phyloP scores from a whole-genome alignment of 1,139 yeast species.

The Petasospora fabianii region DNA sequence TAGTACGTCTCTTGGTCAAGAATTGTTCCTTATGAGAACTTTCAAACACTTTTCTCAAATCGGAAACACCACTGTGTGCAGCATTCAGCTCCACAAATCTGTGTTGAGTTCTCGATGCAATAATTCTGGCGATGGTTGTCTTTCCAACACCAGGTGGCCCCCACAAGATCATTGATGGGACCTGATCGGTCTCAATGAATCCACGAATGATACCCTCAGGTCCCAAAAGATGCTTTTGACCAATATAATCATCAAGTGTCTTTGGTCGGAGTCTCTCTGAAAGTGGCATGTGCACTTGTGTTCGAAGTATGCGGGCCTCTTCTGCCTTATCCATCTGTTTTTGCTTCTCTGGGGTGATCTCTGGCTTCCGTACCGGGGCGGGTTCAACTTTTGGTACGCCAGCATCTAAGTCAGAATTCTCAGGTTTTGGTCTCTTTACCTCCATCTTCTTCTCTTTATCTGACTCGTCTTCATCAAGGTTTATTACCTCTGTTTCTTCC shows the following conservation, averaged over 20 bases:
- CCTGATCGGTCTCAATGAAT: slow-evolving; percentile 53
- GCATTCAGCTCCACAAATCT: slow-evolving; percentile 85
- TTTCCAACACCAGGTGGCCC: slow-evolving; percentile 97
- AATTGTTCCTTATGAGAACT: slow-evolving; percentile 67
- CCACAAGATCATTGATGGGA: slow-evolving; percentile 90
- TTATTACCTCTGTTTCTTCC: slow-evolving; percentile 12
- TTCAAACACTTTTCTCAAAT: slow-evolving; percentile 67
- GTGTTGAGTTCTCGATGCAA: slow-evolving; percentile 33
- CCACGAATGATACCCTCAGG: slow-evolving; percentile 66
- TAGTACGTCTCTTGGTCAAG: slow-evolving; percentile 66
- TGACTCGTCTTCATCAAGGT: slow-evolving; percentile 16
- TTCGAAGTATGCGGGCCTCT: slow-evolving; percentile 38
- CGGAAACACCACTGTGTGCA: slow-evolving; percentile 68
- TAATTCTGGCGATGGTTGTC: slow-evolving; percentile 62
- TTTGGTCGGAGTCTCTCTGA: slow-evolving; percentile 85
- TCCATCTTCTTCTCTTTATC: slow-evolving; percentile 1
- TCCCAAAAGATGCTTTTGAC: slow-evolving; percentile 82
- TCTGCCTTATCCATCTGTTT: slow-evolving; percentile 17
- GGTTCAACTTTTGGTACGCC: too few relatives aligned
- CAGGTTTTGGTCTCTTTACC: background rate
- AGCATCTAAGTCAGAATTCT: too few relatives aligned
- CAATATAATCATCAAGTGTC: slow-evolving; percentile 70
- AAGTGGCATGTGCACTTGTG: slow-evolving; percentile 60
- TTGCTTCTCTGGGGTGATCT: slow-evolving; percentile 1
- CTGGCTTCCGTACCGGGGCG: too few relatives aligned